Conservation (phyloP, 495 filamentous ascomycete species). For the Penicillium pancosmium region DNA sequence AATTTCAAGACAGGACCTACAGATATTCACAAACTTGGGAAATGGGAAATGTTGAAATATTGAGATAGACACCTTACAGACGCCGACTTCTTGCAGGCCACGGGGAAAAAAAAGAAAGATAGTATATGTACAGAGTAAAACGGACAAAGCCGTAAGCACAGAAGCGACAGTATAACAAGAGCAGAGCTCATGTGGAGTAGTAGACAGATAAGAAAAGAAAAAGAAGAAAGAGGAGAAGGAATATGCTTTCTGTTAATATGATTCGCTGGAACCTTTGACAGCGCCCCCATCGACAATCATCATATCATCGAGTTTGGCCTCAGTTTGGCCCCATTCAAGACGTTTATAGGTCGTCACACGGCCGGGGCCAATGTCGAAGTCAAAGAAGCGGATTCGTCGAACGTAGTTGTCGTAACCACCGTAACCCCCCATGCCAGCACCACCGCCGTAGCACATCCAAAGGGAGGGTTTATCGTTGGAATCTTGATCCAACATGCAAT, state of each 20-base stretch:
- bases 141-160: slow-evolving; percentile 10
- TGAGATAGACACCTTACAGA: slow-evolving; percentile 26
- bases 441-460: slow-evolving; percentile 99
- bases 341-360: slow-evolving; percentile 90
- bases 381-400: slow-evolving; percentile 83
- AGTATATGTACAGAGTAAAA: slow-evolving; percentile 32
- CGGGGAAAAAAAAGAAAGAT: slow-evolving; percentile 7
- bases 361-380: slow-evolving; percentile 87
- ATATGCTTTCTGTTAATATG: slow-evolving; percentile 15
- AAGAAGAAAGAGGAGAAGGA: slow-evolving; percentile 8
- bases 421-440: slow-evolving; percentile 88
- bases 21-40: neutral
- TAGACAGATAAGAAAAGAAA: slow-evolving; percentile 12
- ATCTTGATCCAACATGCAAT: slow-evolving; percentile 70
- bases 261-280: slow-evolving; percentile 43
- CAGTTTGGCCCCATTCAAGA: slow-evolving; percentile 78
- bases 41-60: slow-evolving; percentile 17
- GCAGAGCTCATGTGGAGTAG: slow-evolving; percentile 4
- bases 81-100: slow-evolving; percentile 32
- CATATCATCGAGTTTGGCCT: slow-evolving; percentile 76
- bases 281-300: slow-evolving; percentile 83
- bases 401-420: slow-evolving; percentile 85
- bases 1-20: neutral
- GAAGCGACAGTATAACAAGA: slow-evolving; percentile 23
- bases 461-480: slow-evolving; percentile 60